Conservation (phyloP, 2,329 filamentous ascomycete genomes). For the Penicillium sp. region DNA sequence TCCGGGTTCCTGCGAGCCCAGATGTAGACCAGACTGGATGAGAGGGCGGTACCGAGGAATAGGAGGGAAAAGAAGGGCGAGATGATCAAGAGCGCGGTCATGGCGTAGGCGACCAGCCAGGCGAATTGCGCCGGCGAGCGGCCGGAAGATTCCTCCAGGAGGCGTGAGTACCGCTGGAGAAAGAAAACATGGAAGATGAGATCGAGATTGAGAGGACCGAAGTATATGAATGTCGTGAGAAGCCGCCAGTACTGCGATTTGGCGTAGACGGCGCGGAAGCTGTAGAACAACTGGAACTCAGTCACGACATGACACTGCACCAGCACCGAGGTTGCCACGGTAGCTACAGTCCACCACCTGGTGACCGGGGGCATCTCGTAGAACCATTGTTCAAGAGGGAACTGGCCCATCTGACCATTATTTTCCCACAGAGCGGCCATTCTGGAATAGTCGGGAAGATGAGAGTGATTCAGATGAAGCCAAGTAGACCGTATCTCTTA, state of each 20-base stretch:
- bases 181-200: constrained; percentile 98
- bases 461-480: background rate
- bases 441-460: background rate
- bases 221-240: constrained; percentile 95
- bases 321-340: constrained; percentile 76
- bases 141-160: constrained; percentile 91
- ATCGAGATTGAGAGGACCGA: constrained; percentile 88
- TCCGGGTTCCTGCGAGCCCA: constrained; percentile 95
- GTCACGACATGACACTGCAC: constrained; percentile 91
- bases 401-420: constrained; percentile 48
- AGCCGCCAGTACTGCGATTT: constrained; percentile 98
- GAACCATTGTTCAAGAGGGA: constrained; percentile 95
- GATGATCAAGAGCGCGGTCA: constrained; percentile 68
- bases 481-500: constrained; percentile 6
- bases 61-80: constrained; percentile 86
- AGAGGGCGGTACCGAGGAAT: constrained; percentile 89
- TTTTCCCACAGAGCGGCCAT: constrained; percentile 46
- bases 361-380: constrained; percentile 98
- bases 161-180: constrained; percentile 88
- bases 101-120: constrained; percentile 86
- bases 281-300: constrained; percentile 95
- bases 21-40: constrained; percentile 92
- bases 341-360: constrained; percentile 92
- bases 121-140: constrained; percentile 89
- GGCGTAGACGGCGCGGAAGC: constrained; percentile 81